Evolutionary conservation across 148 eudicot species (phyloP), one percentile per base, ranked within the genome.

Genomic region (Vaccinium darrowii): DNA sequence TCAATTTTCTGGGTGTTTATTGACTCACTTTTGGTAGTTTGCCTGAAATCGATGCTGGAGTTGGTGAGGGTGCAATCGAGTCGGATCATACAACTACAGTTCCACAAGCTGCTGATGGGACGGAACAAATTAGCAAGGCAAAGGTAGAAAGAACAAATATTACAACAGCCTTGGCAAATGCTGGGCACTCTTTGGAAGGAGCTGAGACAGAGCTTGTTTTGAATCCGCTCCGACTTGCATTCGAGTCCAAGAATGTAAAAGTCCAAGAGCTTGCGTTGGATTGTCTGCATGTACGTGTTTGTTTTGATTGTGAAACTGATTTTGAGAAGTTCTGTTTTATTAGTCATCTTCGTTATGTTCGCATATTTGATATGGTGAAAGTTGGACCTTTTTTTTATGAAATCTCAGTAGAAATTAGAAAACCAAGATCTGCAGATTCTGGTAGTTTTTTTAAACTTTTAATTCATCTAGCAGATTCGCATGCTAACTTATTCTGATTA

Each of bases 281-380:
- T 90, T 97, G 99, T 89, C 95, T 97, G 89, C 99, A 97, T 88
- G 99, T 97, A 93, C 67, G 98, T 86, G 71, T 82, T 78, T 84
- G 43, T 86, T 86, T 88, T 79, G 30, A 25, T 81, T 13, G 62
- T 21, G 0, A 15, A 49, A 5, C 80, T 71, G 39, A 19, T n/a
- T 85, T 77, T 43, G n/a, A 18, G 4, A 74, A 75, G 12, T 81
- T 79, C n/a, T 12, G 18, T 19, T 81, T 47, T 6, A 16, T 27
- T n/a, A 39, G 27, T 82, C 9, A 30, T 56, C 23, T 57, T 53
- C 6, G 36, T 49, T 76, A 54, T 23, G 8, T 79, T 36, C 25
- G 13, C 81, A 30, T 30, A 39, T 56, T 79, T 84, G 36, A 62
- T 50, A 49, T 71, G 18, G 16, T 77, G 62, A 67, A 62, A 69